Percentiles rank a stretch among this genome's conserved stretches.
Conservation (phyloP, 78 protist species). For the Andalucia godoyi region DNA sequence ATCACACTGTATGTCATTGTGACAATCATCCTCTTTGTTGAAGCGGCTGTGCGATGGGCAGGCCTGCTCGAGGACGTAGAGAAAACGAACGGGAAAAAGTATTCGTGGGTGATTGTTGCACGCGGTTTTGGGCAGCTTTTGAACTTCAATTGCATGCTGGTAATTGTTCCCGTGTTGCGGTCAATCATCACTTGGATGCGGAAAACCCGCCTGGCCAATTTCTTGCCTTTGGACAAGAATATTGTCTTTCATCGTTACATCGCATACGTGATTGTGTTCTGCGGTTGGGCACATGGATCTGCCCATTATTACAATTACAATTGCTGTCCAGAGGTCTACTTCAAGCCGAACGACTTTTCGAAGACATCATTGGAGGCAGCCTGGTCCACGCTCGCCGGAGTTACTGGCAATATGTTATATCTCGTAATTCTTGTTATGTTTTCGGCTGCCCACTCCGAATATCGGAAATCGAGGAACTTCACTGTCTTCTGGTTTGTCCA, state of each 20-base stretch:
- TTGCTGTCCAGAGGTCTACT: conserved; percentile 4
- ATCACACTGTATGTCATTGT: too few relatives aligned
- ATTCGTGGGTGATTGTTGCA: conserved; percentile 29
- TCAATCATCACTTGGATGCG: conserved; percentile 36
- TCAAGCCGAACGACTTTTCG: not conserved
- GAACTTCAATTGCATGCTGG: conserved; percentile 45
- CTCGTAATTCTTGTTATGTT: conserved; percentile 70
- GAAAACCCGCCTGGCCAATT: not conserved
- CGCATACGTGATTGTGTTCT: conserved; percentile 44
- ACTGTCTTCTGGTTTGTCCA: conserved; percentile 82
- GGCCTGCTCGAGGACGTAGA: too few relatives aligned
- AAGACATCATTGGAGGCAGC: not conserved
- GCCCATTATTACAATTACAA: not conserved
- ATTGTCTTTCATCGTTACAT: conserved; percentile 45
- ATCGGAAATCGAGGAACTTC: conserved; percentile 57
- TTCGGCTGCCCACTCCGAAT: conserved; percentile 37
- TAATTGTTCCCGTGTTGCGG: conserved; percentile 61
- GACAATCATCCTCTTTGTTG: too few relatives aligned
- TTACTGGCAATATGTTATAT: conserved; percentile 47
- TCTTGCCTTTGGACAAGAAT: conserved; percentile 67
- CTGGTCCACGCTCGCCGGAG: conserved; percentile 26
- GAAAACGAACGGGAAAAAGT: too few relatives aligned
- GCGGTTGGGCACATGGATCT: conserved; percentile 35
- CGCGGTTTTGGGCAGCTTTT: conserved; percentile 37
- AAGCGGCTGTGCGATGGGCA: too few relatives aligned